Evolutionary conservation across 768 basidiomycete species (phyloP).

Genomic region (Boletellus ananiceps): DNA sequence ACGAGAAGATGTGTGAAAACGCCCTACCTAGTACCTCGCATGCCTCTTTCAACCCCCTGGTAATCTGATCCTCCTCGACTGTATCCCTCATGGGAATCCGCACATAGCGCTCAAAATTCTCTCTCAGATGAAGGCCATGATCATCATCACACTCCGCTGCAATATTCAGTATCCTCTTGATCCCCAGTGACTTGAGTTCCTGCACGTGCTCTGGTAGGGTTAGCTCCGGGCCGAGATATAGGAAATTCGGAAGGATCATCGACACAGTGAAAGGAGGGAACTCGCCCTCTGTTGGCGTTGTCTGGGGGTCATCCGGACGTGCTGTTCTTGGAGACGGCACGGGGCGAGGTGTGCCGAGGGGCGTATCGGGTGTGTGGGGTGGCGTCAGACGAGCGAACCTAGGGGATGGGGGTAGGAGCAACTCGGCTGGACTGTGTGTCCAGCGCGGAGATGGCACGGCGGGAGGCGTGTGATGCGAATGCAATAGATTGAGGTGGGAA

Average conservation of each 20-base stretch:
- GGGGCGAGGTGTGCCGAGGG: constrained; percentile 23
- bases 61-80: constrained; percentile 90
- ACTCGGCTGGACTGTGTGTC: constrained; percentile 33
- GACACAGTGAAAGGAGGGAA: constrained; percentile 76
- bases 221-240: constrained; percentile 89
- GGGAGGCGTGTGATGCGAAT: constrained; percentile 58
- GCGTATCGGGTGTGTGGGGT: constrained; percentile 38
- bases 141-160: constrained; percentile 89
- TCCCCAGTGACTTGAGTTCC: constrained; percentile 68
- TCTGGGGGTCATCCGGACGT: constrained; percentile 44
- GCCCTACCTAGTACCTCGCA: constrained; percentile 82
- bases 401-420: constrained; percentile 34
- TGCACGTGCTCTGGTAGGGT: constrained; percentile 69
- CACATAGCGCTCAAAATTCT: constrained; percentile 77
- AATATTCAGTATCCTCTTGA: constrained; percentile 86
- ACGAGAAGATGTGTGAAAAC: neutral
- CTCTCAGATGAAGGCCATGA: constrained; percentile 60
- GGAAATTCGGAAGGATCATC: constrained; percentile 84
- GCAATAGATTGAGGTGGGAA: constrained; percentile 54
- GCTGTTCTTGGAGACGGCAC: constrained; percentile 58
- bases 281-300: constrained; percentile 36
- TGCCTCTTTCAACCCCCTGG: constrained; percentile 73
- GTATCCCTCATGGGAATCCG: constrained; percentile 93
- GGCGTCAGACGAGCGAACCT: constrained; percentile 26
- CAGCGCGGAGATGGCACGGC: constrained; percentile 40